Base-by-base conservation (phyloP, 2,329 filamentous ascomycete species). In the Sarocladiaceae sp. region DNA sequence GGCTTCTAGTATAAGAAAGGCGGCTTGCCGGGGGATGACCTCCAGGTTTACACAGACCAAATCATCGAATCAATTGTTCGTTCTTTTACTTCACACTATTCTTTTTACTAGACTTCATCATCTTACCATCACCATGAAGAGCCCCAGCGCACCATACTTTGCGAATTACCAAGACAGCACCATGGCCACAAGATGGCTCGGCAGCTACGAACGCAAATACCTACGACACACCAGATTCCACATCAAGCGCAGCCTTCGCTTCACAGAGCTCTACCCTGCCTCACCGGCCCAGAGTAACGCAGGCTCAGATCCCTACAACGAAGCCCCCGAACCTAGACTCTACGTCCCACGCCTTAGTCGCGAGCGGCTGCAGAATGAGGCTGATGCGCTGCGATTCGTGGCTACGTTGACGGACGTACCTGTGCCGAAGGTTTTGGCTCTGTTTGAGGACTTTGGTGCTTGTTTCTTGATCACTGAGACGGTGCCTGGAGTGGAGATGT, bases 381-480 rank as follows among this genome's bases (percentile, higher is more conserved):
- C 59, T 17, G 64, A 56, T 11, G 60, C 58, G 4, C 49, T 64
- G 46, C 53, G 54, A 47, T 64, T 58, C 35, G 54, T 68, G 12
- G 49, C 53, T 7, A 29, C 55, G 10, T 44, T 60, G 39, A 66
- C 64, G 22, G 51, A 62, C 23, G 60, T 67, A 20, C 66, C 64
- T 8, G 54, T 67, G 2, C 64, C 63, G 8, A 52, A 50, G 0
- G 18, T 64, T 2, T 55, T 59, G 33, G 58, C 55, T 36, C 55
- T 59, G 50, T 66, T 66, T 44, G 60, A 66, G 37, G 64, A 67
- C 42, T 61, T 64, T 49, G 62, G 58, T 3, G 62, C 64, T 15
- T 63, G 58, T 42, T 65, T 64, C 52, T 36, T 67, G 26, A 56
- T 65, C 15, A 65, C 59, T 12, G 61, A 67, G 50, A 62, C 59